Evolutionary conservation across 305 asterid genomes (phyloP).

Genomic region (Fraxinus xanthoxyloides): DNA sequence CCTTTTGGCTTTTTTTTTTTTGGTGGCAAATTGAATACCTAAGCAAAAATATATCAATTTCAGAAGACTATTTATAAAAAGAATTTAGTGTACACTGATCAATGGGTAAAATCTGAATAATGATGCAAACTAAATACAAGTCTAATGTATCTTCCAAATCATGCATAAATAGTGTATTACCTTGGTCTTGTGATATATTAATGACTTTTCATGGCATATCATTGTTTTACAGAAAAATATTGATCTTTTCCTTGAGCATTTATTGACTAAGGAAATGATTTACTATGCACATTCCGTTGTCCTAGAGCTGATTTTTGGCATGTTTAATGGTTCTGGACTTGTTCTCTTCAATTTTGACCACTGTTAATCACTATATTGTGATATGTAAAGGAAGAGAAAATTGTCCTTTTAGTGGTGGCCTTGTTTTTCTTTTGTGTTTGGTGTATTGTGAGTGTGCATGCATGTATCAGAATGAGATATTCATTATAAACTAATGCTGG

Average conservation of each 20-base stretch:
- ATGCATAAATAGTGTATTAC: neutral
- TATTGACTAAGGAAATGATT: constrained; percentile 12
- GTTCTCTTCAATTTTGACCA: constrained; percentile 9
- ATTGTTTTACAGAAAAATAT: constrained; percentile 11
- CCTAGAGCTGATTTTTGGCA: constrained; percentile 9
- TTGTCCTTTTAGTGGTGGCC: neutral
- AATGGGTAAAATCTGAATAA: constrained; percentile 6
- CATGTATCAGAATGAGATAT: neutral
- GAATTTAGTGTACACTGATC: neutral
- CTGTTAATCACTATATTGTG: constrained; percentile 17
- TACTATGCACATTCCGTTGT: constrained; percentile 8
- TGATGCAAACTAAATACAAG: neutral
- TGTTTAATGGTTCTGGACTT: neutral
- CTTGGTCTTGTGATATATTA: constrained; percentile 12
- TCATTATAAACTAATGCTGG: neutral
- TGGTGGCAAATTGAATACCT: neutral
- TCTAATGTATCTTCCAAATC: neutral
- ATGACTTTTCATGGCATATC: constrained; percentile 11
- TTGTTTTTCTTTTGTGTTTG: neutral
- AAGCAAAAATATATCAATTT: neutral
- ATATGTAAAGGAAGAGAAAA: neutral
- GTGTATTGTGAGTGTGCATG: constrained; percentile 5
- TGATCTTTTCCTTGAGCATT: constrained; percentile 13
- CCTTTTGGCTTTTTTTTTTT: neutral
- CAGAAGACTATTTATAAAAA: neutral